Evolutionary conservation across 2,329 filamentous ascomycete species (phyloP).

Genomic region (Aureobasidium lini): DNA sequence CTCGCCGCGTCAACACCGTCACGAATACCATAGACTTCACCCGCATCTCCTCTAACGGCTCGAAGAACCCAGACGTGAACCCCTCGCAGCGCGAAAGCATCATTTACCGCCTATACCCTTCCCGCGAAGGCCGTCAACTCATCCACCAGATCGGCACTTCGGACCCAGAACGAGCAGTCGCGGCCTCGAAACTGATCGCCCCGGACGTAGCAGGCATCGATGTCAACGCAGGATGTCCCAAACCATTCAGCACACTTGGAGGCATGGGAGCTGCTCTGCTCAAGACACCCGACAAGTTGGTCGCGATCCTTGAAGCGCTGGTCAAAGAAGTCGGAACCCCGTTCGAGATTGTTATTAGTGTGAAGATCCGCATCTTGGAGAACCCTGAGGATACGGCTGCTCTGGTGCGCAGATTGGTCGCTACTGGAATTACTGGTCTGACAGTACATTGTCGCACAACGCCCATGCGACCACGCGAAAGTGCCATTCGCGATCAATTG

Average conservation of each 20-base stretch:
- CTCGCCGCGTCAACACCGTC: conserved; percentile 64
- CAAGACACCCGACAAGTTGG: conserved; percentile 73
- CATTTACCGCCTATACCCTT: conserved; percentile 78
- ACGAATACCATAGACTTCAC: conserved; percentile 81
- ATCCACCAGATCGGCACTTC: conserved; percentile 93
- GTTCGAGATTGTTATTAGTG: conserved; percentile 85
- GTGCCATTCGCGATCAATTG: conserved; percentile 78
- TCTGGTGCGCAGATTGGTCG: conserved; percentile 69
- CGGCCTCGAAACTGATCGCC: conserved; percentile 77
- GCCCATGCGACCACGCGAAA: conserved; percentile 85
- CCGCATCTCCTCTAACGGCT: conserved; percentile 63
- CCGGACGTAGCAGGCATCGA: conserved; percentile 88
- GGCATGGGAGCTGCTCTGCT: conserved; percentile 95
- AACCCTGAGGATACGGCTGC: conserved; percentile 66
- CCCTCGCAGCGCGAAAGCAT: conserved; percentile 53
- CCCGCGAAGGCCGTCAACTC: conserved; percentile 63
- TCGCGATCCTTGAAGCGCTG: conserved; percentile 73
- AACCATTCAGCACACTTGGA: conserved; percentile 86
- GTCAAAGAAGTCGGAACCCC: conserved; percentile 69
- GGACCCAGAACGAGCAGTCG: conserved; percentile 71
- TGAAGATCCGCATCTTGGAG: conserved; percentile 88
- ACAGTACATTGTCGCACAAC: conserved; percentile 95
- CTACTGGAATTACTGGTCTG: conserved; percentile 83
- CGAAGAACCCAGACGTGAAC: conserved; percentile 47
- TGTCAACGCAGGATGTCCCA: conserved; percentile 96